phyloP scores from a whole-genome alignment of 495 filamentous ascomycete species.

The Aspergillus heteromorphus region DNA sequence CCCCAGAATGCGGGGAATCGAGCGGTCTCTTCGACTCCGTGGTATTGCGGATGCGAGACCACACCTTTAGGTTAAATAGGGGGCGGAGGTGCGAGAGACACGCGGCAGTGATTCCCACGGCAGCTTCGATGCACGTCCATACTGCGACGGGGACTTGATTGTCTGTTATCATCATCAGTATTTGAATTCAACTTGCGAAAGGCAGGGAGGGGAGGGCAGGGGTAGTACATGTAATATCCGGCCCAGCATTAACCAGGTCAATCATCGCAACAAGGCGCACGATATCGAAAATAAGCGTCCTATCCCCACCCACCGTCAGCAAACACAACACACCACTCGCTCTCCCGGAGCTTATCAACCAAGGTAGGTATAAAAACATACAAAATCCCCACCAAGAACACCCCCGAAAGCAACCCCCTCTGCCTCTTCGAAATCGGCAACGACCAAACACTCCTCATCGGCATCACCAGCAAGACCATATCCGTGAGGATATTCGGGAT shows the following conservation, averaged over 20 bases:
- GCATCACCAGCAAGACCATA: slow-evolving; percentile 41
- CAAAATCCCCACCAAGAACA: slow-evolving; percentile 39
- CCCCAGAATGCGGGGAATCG: neutral
- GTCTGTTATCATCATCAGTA: slow-evolving; percentile 7
- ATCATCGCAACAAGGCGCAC: slow-evolving; percentile 23
- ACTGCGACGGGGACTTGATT: slow-evolving; percentile 25
- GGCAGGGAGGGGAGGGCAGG: neutral
- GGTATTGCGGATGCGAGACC: neutral
- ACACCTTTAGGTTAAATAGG: slow-evolving; percentile 13
- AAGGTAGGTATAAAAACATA: slow-evolving; percentile 2
- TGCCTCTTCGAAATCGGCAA: slow-evolving; percentile 35
- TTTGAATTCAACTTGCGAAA: neutral
- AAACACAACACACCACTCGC: too few relatives aligned
- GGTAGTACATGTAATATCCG: slow-evolving; percentile 25
- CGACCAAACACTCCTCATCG: slow-evolving; percentile 42
- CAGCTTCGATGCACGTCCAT: slow-evolving; percentile 33
- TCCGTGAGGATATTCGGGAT: slow-evolving; percentile 42
- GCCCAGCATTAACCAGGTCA: slow-evolving; percentile 14
- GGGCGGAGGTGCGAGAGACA: slow-evolving; percentile 28
- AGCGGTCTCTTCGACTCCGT: neutral
- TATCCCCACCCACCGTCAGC: slow-evolving; percentile 1
- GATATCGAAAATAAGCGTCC: slow-evolving; percentile 27
- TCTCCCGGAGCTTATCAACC: neutral
- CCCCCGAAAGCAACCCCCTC: slow-evolving; percentile 32
- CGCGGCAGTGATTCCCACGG: slow-evolving; percentile 26